phyloP scores from a whole-genome alignment of 805 yeast genomes.

The Candida boleticola region DNA sequence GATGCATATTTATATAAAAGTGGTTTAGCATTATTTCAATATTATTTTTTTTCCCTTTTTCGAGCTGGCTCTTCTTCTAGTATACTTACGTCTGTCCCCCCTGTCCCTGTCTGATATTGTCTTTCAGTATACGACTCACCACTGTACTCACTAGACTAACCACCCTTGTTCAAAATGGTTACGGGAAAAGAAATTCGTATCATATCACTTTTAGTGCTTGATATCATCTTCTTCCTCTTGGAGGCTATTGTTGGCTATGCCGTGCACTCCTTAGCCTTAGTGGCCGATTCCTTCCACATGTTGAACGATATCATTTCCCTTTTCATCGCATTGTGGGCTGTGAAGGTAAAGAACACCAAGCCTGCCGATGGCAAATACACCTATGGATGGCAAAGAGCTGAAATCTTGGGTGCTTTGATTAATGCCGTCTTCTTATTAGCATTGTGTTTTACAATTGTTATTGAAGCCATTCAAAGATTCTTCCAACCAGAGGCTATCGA shows the following conservation, averaged over 20 bases:
- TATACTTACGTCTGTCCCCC: too few relatives aligned
- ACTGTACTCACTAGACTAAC: too few relatives aligned
- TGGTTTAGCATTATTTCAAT: too few relatives aligned
- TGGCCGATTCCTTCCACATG: slow-evolving; percentile 98
- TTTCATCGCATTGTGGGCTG: slow-evolving; percentile 94
- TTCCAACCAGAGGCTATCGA: slow-evolving; percentile 74
- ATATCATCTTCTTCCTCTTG: slow-evolving; percentile 77
- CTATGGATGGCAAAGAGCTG: slow-evolving; percentile 98
- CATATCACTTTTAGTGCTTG: slow-evolving; percentile 66
- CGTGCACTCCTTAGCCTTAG: slow-evolving; percentile 89
- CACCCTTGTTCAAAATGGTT: too few relatives aligned
- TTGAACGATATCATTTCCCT: slow-evolving; percentile 89
- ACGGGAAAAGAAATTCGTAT: slow-evolving; percentile 69
- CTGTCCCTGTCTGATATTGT: too few relatives aligned
- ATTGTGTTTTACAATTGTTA: slow-evolving; percentile 83
- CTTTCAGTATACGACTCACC: too few relatives aligned
- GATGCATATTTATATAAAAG: too few relatives aligned
- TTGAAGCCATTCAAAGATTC: slow-evolving; percentile 91
- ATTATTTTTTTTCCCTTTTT: too few relatives aligned
- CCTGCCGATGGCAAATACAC: slow-evolving; percentile 88
- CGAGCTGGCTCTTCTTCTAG: too few relatives aligned
- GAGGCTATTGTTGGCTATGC: slow-evolving; percentile 87
- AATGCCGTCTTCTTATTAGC: slow-evolving; percentile 93
- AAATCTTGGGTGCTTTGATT: slow-evolving; percentile 89
- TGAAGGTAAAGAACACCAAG: slow-evolving; percentile 76